Evolutionary conservation across 2,329 filamentous ascomycete species (phyloP), one percentile per base, ranked within the genome.

Genomic region (Verticillium nonalfalfae): DNA sequence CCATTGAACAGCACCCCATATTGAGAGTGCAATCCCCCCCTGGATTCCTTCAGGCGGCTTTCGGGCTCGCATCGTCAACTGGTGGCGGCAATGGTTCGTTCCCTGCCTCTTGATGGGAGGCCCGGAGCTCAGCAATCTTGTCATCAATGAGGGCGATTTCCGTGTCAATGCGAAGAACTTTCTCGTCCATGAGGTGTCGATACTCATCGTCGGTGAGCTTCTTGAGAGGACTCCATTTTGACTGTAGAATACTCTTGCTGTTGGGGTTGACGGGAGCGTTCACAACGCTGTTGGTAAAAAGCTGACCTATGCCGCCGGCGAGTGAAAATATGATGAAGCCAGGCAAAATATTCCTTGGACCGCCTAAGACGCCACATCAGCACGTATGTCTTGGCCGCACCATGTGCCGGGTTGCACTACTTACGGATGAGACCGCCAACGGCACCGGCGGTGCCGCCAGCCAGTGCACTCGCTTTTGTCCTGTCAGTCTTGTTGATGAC

Each of bases 101-200:
- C n/a, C 45, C 45, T 21, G 45, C n/a, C 7, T 26, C n/a, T 18
- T 21, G 45, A 4, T 50, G 18, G 21, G 45, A 50, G 18, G 45
- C 54, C 60, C 67, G 65, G 21, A 79, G 59, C 55, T 75, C 72
- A 1, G 71, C 82, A 66, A 95, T 90, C 69, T 85, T 86, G 60
- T 94, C 91, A 68, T 95, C 90, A 39, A 94, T 79, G 5, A 95
- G 73, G 0, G 90, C 87, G 72, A 95, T 92, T 64, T 94, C 89
- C 1, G 85, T 89, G 66, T 95, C 88, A 3, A 94, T 76, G 64
- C 79, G 82, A 33, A 94, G 72, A 50, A 92, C 75, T 74, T 88
- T 91, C 71, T 93, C 89, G 35, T 81, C 78, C 68, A 95, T 78
- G 75, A 92, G 86, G 1, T 81, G 76, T 62, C 84, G 82, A 69